Evolutionary conservation across 2,329 filamentous ascomycete species (phyloP), one percentile per base, ranked within the genome.

Genomic region (Botrytis tulipae): DNA sequence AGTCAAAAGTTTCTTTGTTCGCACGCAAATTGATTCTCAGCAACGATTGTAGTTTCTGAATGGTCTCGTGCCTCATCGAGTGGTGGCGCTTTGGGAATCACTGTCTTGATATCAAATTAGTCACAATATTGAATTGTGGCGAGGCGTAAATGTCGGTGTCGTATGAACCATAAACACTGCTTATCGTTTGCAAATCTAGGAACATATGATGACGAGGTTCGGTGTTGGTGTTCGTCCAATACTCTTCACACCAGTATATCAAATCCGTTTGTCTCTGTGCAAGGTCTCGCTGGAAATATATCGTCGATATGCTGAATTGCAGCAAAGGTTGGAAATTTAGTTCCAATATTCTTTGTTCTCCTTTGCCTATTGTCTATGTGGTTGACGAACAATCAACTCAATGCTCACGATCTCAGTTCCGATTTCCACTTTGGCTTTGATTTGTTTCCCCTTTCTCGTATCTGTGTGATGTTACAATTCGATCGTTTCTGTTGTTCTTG

Each of bases 1-100:
- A 51, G 35, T 54, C 25, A 22, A 20, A 16, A 68, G 25, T 54
- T 68, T 68, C 65, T 68, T 68, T 68, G 65, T 68, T 51, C 35
- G 22, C 46, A 29, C 35, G 22, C 46, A 29, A 40, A 67, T 40
- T 40, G 40, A 35, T 68, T 54, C 35, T 54, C 65, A 40, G 7
- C 25, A 20, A 67, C 16, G 25, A 54, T 66, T 68, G 46, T 40
- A 42, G 51, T 54, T 14, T 32, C 8, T 54, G 65, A 29, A 42
- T 68, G 37, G 65, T 68, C 65, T 68, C 46, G 65, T 68, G 65
- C 32, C 32, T 29, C 46, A 54, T 54, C 35, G 14, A 68, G 32
- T 67, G 46, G 63, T 48, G 63, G 63, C 63, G 63, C 63, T 37
- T 35, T 10, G 37, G 20, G 44, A 57, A 32, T 40, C 37, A 32